These are phyloP conservation scores for Tricholoma hemisulphureum DNA, from an alignment of 768 basidiomycete genomes.

Conservation along the genomic window DNA sequence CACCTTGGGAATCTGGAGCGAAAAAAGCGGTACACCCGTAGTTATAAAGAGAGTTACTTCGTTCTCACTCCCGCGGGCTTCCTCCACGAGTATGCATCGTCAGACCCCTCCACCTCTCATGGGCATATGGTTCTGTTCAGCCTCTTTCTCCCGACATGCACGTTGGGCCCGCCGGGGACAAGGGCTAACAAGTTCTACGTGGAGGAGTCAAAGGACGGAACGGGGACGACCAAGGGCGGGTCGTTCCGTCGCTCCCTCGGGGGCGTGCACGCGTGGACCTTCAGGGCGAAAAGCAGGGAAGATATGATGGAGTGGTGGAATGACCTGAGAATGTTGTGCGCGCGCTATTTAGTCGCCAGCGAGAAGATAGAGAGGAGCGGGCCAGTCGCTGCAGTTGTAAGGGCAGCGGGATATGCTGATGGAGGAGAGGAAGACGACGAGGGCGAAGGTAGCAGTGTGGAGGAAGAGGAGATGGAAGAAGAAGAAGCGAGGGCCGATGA, in stretches of 20 bases:
- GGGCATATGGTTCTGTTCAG: conserved; percentile 69
- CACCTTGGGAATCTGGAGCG: conserved; percentile 91
- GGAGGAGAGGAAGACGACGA: conserved; percentile 64
- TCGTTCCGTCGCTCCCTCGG: conserved; percentile 39
- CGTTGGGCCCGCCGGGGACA: conserved; percentile 83
- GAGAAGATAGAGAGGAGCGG: conserved; percentile 92
- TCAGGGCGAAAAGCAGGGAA: conserved; percentile 83
- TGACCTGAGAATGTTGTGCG: conserved; percentile 90
- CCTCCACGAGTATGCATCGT: conserved; percentile 85
- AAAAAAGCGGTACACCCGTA: conserved; percentile 91
- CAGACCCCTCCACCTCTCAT: conserved; percentile 58
- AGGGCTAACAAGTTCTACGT: conserved; percentile 97
- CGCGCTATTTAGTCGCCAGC: conserved; percentile 88
- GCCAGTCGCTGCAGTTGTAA: conserved; percentile 88
- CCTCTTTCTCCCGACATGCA: conserved; percentile 93
- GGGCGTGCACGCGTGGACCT: conserved; percentile 67
- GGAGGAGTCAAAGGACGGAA: conserved; percentile 84
- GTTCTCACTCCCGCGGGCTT: conserved; percentile 95
- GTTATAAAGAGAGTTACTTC: conserved; percentile 84
- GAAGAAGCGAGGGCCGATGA: conserved; percentile 34
- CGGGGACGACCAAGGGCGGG: conserved; percentile 59
- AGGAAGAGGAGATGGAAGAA: conserved; percentile 55
- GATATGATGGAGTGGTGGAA: conserved; percentile 99
- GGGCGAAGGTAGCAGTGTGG: conserved; percentile 61
- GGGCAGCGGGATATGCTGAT: conserved; percentile 80